phyloP scores from a whole-genome alignment of 106 monocot genomes.

The Gastrodia elata region DNA sequence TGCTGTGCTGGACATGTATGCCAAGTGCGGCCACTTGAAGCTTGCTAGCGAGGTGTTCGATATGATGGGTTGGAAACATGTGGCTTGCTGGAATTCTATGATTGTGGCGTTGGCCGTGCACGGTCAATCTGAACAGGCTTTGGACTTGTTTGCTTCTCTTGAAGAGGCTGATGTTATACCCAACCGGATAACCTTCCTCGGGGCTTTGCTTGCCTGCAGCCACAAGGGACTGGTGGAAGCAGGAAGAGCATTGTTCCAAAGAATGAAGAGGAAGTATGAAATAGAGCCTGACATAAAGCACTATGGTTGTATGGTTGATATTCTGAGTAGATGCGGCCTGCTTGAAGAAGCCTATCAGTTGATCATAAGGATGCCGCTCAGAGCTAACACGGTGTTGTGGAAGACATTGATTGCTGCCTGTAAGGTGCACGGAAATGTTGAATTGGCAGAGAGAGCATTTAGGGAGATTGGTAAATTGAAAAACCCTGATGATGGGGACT shows the following conservation, averaged over 20 bases:
- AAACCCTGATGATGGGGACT: conserved; percentile 23
- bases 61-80: conserved; percentile 53
- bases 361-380: conserved; percentile 44
- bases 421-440: conserved; percentile 33
- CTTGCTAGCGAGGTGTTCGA: conserved; percentile 47
- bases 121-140: conserved; percentile 36
- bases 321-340: conserved; percentile 43
- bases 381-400: conserved; percentile 50
- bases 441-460: conserved; percentile 47
- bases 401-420: conserved; percentile 47
- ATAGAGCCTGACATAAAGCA: conserved; percentile 64
- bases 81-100: conserved; percentile 70
- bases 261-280: conserved; percentile 35
- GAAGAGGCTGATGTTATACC: conserved; percentile 32
- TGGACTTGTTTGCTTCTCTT: conserved; percentile 49
- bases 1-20: conserved; percentile 65
- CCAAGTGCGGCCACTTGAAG: conserved; percentile 49
- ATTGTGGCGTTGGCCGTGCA: conserved; percentile 56
- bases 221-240: conserved; percentile 49
- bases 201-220: conserved; percentile 56
- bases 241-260: conserved; percentile 35
- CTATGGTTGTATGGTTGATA: conserved; percentile 77
- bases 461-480: conserved; percentile 35
- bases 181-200: conserved; percentile 50
- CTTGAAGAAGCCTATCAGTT: conserved; percentile 43